These are phyloP conservation scores for Eremomyces bilateralis DNA, from an alignment of 495 filamentous ascomycete genomes.

Conservation along the genomic window DNA sequence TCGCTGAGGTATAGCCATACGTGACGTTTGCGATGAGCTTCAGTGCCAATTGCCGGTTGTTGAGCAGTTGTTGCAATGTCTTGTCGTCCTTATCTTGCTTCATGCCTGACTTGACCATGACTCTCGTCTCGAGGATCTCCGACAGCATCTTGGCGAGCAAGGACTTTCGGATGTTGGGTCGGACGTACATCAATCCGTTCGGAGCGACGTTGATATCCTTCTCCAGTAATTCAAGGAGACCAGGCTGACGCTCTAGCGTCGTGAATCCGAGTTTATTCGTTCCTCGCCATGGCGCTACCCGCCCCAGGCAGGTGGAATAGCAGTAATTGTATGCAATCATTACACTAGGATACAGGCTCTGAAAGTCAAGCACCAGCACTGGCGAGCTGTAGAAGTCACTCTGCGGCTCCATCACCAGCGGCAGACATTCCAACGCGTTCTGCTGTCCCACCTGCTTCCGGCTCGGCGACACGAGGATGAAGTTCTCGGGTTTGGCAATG, in stretches of 20 bases:
- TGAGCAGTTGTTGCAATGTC: constrained; percentile 63
- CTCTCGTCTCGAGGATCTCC: constrained; percentile 86
- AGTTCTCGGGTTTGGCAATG: constrained; percentile 93
- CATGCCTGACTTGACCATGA: constrained; percentile 98
- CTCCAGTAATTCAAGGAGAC: constrained; percentile 56
- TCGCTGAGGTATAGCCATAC: constrained; percentile 91
- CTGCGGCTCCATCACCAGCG: constrained; percentile 93
- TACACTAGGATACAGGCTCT: constrained; percentile 85
- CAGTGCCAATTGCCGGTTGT: constrained; percentile 87
- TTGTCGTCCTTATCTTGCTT: constrained; percentile 84
- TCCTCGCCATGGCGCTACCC: constrained; percentile 66
- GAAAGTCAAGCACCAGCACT: constrained; percentile 81
- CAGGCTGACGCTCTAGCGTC: constrained; percentile 53
- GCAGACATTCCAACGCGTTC: constrained; percentile 86
- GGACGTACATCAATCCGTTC: constrained; percentile 91
- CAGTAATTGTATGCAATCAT: constrained; percentile 99
- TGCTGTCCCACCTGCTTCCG: constrained; percentile 81
- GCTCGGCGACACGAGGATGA: constrained; percentile 72
- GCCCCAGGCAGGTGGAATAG: constrained; percentile 88
- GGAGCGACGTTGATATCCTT: constrained; percentile 84
- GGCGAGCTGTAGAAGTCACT: constrained; percentile 87
- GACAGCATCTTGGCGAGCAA: constrained; percentile 89
- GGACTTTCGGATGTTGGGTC: constrained; percentile 65
- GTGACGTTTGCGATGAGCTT: constrained; percentile 97
- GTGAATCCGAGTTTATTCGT: constrained; percentile 88